Conservation (phyloP, 2,329 filamentous ascomycete genomes). For the Trichocomaceae sp. region DNA sequence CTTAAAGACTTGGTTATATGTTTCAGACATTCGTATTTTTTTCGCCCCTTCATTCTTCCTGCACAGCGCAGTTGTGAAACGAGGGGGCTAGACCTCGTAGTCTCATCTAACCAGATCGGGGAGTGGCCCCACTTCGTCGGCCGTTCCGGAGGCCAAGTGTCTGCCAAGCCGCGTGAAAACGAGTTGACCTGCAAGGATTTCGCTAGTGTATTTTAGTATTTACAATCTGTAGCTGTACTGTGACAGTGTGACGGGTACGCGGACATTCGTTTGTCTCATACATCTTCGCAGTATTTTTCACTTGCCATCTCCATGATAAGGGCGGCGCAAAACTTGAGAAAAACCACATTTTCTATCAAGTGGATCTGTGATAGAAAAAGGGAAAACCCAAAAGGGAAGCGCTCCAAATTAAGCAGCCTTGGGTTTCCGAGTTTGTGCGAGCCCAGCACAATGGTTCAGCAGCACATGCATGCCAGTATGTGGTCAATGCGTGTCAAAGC, state of each 20-base stretch:
- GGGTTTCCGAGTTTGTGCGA: too few relatives aligned
- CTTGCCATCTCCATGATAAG: background rate
- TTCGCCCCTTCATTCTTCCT: too few relatives aligned
- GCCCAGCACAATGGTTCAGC: constrained; percentile 13
- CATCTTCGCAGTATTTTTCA: too few relatives aligned
- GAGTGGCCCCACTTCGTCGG: background rate
- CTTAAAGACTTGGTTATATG: too few relatives aligned
- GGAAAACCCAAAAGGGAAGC: background rate
- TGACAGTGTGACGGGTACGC: too few relatives aligned
- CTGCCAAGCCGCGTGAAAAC: background rate
- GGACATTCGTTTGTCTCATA: too few relatives aligned
- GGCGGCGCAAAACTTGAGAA: background rate
- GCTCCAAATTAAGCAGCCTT: background rate
- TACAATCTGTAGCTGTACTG: too few relatives aligned
- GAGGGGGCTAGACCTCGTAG: too few relatives aligned
- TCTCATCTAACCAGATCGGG: background rate
- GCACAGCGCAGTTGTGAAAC: background rate
- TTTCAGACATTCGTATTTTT: too few relatives aligned
- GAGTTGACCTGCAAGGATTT: background rate
- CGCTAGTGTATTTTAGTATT: constrained; percentile 6
- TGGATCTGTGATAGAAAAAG: background rate
- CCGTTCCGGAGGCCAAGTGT: constrained; percentile 9
- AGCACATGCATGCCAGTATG: constrained; percentile 13
- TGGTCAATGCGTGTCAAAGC: constrained; percentile 13
- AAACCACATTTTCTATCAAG: background rate